These are phyloP conservation scores for Sarcodon sp. DNA, from an alignment of 768 basidiomycete species.

Conservation along the genomic window DNA sequence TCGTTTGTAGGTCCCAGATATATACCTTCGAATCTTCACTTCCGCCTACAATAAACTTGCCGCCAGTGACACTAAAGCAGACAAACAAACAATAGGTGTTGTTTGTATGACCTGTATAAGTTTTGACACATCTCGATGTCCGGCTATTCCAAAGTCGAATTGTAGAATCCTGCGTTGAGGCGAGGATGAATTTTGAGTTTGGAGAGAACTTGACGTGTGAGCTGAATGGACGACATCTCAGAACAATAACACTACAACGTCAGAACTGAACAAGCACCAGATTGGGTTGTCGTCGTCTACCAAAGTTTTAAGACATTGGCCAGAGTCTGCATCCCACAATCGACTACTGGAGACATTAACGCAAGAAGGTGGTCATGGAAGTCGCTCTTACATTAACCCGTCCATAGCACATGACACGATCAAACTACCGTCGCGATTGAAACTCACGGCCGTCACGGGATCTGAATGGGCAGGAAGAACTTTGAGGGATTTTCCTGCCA, in stretches of 20 bases:
- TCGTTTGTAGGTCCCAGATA: conserved; percentile 81
- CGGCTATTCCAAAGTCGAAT: conserved; percentile 94
- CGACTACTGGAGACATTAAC: conserved; percentile 39
- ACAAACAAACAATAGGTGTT: conserved; percentile 72
- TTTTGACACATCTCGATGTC: conserved; percentile 83
- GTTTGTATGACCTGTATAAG: conserved; percentile 79
- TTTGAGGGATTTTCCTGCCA: conserved; percentile 67
- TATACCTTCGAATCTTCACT: conserved; percentile 85
- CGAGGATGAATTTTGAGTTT: conserved; percentile 82
- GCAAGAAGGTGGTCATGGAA: neutral
- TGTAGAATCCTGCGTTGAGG: conserved; percentile 88
- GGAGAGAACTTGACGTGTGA: conserved; percentile 88
- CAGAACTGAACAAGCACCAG: conserved; percentile 34
- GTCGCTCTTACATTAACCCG: conserved; percentile 71
- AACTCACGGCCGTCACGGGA: conserved; percentile 88
- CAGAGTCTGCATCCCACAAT: conserved; percentile 94
- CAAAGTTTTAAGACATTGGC: conserved; percentile 94
- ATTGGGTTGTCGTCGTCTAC: conserved; percentile 96
- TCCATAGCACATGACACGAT: conserved; percentile 95
- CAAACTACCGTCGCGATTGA: conserved; percentile 91
- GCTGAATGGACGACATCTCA: conserved; percentile 21
- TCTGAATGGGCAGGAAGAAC: conserved; percentile 94
- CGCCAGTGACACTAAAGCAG: conserved; percentile 45
- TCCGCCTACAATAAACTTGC: conserved; percentile 72
- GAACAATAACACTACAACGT: neutral